phyloP scores from a whole-genome alignment of 371 early-diverging fungal species.

The Mortierella sp. region DNA sequence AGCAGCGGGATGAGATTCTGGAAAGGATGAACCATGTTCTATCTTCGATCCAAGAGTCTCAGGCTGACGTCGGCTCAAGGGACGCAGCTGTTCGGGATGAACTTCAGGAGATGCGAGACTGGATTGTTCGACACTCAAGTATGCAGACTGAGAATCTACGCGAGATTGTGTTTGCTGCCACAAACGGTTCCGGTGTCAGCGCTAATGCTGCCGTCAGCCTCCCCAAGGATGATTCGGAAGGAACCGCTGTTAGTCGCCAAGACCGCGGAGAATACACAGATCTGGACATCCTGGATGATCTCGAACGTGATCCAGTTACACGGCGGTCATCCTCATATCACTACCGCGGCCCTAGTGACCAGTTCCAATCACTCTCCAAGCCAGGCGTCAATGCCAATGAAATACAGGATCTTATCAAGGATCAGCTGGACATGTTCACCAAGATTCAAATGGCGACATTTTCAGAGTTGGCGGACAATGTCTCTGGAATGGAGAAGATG shows the following conservation, averaged over 20 bases:
- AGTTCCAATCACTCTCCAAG: no score
- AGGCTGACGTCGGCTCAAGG: slow-evolving; percentile 4
- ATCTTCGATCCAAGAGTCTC: slow-evolving; percentile 32
- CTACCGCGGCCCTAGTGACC: neutral
- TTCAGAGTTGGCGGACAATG: slow-evolving; percentile 46
- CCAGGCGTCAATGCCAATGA: neutral
- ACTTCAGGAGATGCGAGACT: slow-evolving; percentile 42
- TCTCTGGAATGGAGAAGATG: slow-evolving; percentile 50
- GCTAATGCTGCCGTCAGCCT: neutral
- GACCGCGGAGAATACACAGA: slow-evolving; percentile 20
- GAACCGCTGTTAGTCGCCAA: neutral
- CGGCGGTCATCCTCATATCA: neutral
- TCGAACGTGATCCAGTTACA: slow-evolving; percentile 6
- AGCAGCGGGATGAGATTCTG: slow-evolving; percentile 45
- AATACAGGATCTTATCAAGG: slow-evolving; percentile 31
- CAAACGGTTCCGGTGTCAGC: neutral
- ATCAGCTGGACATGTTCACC: slow-evolving; percentile 46
- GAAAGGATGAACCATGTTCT: slow-evolving; percentile 30
- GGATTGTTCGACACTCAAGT: slow-evolving; percentile 40
- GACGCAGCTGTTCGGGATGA: slow-evolving; percentile 24
- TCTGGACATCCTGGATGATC: slow-evolving; percentile 24
- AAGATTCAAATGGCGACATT: slow-evolving; percentile 48
- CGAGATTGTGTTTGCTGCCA: slow-evolving; percentile 27
- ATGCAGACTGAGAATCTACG: slow-evolving; percentile 47
- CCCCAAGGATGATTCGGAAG: neutral